Base-by-base conservation (phyloP, 2,329 filamentous ascomycete genomes). In the Dactylellina cionopaga region DNA sequence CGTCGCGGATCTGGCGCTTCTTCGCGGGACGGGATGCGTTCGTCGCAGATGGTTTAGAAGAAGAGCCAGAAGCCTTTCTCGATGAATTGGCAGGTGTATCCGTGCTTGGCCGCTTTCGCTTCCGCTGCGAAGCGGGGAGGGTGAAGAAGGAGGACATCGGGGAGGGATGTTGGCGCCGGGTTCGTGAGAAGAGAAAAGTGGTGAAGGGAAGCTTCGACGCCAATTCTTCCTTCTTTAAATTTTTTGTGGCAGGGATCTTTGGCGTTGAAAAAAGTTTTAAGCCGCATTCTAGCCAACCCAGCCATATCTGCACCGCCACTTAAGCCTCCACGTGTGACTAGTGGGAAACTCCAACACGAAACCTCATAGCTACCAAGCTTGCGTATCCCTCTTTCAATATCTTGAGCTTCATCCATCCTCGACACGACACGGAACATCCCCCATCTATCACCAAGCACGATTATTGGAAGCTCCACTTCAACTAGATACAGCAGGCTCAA, bases 81-180 rank as follows among this genome's bases (percentile, higher is more conserved):
- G 80, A 80, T 29, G 82, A 79, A 66, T 80, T 81, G 66, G 80
- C 78, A 59, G 80, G 75, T 62, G 79, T 80, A 66, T 83, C 81
- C 24, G 85, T 84, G 64, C 83, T 80, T 5, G 83, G 78, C 73
- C 93, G 86, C 85, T 98, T 98, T 77, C 95, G 86, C 85, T 98
- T 98, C 83, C 91, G 92, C 79, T 94, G 90, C 54, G 90, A 90
- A 39, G 90, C 90, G 4, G 95, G 92, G 37, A 90, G 84, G 55
- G 93, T 96, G 82, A 99, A 99, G 82, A 98, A 99, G 37, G 93
- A 96, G 78, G 94, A 96, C 93, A 96, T 96, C 24, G 47, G 29
- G 37, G 55, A 35, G 49, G 19, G 39, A 33, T 37, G 5, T 25
- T 24, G 15, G 25, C 29, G 44, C 7, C 33, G 24, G 31, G 39